Base-by-base conservation (phyloP, 116 monocot species). In the Zostera marina region DNA sequence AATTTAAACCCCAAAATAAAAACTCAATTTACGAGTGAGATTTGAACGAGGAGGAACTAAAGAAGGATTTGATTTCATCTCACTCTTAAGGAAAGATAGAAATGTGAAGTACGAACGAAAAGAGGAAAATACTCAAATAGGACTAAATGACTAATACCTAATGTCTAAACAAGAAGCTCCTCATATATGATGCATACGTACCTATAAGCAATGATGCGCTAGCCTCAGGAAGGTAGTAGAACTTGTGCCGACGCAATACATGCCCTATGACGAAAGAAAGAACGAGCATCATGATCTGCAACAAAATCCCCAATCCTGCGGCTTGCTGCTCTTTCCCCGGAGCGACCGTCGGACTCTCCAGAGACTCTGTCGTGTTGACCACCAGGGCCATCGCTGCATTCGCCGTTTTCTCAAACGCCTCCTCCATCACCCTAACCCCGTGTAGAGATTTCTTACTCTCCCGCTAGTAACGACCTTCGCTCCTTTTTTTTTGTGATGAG, bases 181-280 rank as follows among this genome's bases (percentile, higher is more conserved):
- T 15, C 9, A 15, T 15, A n/a, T 26, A 9, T 20, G 63, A 26
- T 25, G n/a, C 9, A 11, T 6, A 47, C 39, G 12, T 71, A 96
- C 94, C 94, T 58, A 96, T 96, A 9, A 96, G 74, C 42, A 96
- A 82, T 1, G 94, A 89, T 16, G 82, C 94, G 64, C 94, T 88
- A 67, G 94, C 94, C 64, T 96, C 94, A 43, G 89, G 94, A 51
- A 96, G 68, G 66, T 88, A 94, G 71, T 94, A 88, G 68, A 94
- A 77, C 68, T 67, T 79, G 62, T 72, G 81, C 47, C 89, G 85
- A 24, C 94, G 79, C 23, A 96, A 78, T 59, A 96, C 72, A 66
- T 96, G 94, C 15, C 94, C 85, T 5, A 96, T 46, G 17, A 96
- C 73, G 72, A 96, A 96, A 45, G 89, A 75, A 11, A 96, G 85